phyloP scores from a whole-genome alignment of 495 filamentous ascomycete species.

The Talaromyces ruber region DNA sequence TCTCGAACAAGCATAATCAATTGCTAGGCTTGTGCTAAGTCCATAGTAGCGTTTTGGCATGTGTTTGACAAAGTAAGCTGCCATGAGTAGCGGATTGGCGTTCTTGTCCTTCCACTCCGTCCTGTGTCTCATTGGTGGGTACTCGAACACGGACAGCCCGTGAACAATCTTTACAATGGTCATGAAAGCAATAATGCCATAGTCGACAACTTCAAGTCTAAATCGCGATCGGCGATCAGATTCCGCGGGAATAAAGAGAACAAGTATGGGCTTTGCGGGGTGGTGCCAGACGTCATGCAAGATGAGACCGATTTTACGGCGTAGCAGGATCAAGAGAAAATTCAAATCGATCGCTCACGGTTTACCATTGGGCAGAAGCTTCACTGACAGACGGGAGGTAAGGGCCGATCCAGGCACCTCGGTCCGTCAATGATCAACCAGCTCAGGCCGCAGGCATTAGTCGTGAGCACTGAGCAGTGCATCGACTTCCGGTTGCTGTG shows the following conservation, averaged over 20 bases:
- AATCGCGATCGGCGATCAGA: not conserved
- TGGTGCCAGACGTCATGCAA: not conserved
- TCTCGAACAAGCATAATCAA: not conserved
- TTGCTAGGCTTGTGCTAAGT: not conserved
- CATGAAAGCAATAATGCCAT: not conserved
- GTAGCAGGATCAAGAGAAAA: not conserved
- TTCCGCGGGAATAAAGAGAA: not conserved
- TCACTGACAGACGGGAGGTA: conserved; percentile 5
- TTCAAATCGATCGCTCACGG: not conserved
- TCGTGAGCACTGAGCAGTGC: not conserved
- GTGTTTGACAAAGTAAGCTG: not conserved
- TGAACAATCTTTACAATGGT: not conserved
- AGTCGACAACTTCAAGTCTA: not conserved
- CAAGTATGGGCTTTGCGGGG: not conserved
- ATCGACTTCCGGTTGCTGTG: not conserved
- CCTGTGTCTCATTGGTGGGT: not conserved
- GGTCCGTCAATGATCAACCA: conserved; percentile 7
- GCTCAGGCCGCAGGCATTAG: not conserved
- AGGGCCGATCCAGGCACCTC: conserved; percentile 8
- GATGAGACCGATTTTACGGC: conserved; percentile 3
- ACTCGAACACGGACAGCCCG: not conserved
- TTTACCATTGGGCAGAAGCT: conserved; percentile 3
- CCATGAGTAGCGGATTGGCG: not conserved
- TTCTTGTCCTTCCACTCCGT: not conserved
- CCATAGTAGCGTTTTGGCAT: not conserved